phyloP scores from a whole-genome alignment of 2,329 filamentous ascomycete genomes.

The Anthostomella pinea region DNA sequence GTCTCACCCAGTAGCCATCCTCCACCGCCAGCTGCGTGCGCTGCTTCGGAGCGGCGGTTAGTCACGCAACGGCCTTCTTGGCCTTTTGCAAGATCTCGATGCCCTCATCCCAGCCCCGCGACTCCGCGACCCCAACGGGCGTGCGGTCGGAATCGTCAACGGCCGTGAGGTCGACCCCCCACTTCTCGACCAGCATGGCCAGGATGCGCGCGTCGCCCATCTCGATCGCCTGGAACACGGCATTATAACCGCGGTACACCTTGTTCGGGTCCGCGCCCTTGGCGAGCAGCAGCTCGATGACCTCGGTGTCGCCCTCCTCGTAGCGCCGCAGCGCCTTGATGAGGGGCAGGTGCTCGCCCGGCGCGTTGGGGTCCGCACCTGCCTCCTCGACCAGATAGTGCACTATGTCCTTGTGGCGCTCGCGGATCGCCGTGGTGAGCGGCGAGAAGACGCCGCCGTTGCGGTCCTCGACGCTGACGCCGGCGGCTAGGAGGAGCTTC shows the following conservation, averaged over 20 bases:
- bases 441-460: conserved; percentile 71
- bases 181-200: conserved; percentile 47
- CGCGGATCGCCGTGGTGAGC: conserved; percentile 64
- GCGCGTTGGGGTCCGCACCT: conserved; percentile 62
- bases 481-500: conserved; percentile 61
- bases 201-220: conserved; percentile 58
- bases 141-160: conserved; percentile 53
- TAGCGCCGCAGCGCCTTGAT: conserved; percentile 66
- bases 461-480: conserved; percentile 67
- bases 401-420: conserved; percentile 60
- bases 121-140: conserved; percentile 56
- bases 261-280: conserved; percentile 67
- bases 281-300: conserved; percentile 60
- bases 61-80: conserved; percentile 18
- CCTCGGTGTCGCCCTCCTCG: conserved; percentile 53
- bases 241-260: conserved; percentile 65
- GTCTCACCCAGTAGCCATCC: too few species aligned
- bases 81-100: conserved; percentile 41
- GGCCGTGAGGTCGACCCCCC: conserved; percentile 49
- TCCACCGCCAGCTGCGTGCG: too few species aligned
- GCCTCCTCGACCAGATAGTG: conserved; percentile 59
- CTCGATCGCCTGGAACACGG: conserved; percentile 63
- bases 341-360: conserved; percentile 68
- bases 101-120: conserved; percentile 58
- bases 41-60: too few species aligned